These are phyloP conservation scores for Saturnispora halmiae DNA, from an alignment of 805 yeast genomes.

Conservation along the genomic window DNA sequence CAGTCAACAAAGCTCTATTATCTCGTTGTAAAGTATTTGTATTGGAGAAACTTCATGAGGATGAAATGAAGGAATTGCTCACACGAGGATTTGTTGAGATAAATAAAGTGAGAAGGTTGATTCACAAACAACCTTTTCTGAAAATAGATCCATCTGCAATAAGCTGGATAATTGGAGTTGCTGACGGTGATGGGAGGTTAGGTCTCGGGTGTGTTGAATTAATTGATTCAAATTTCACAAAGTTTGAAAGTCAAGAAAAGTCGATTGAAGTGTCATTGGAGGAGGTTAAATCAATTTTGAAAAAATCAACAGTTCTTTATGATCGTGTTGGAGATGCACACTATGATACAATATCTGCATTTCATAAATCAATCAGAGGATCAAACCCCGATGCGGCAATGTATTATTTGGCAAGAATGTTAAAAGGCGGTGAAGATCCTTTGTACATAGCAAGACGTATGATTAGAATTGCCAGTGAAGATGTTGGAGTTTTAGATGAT, in stretches of 20 bases:
- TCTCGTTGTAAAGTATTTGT: conserved; percentile 80
- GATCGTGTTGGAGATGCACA: conserved; percentile 88
- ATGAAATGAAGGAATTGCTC: conserved; percentile 46
- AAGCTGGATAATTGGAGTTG: conserved; percentile 58
- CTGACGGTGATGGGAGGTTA: conserved; percentile 84
- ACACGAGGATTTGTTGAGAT: conserved; percentile 48
- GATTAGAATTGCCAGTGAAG: conserved; percentile 94
- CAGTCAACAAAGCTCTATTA: conserved; percentile 69
- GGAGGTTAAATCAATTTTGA: conserved; percentile 33
- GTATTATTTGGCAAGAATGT: conserved; percentile 80
- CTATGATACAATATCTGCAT: conserved; percentile 91
- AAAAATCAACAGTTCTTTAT: conserved; percentile 52
- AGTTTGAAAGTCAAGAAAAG: background rate
- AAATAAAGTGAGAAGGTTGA: conserved; percentile 49
- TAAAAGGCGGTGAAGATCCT: conserved; percentile 91
- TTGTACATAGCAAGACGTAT: conserved; percentile 80
- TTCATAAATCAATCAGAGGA: conserved; percentile 90
- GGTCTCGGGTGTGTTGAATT: conserved; percentile 77
- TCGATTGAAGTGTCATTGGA: conserved; percentile 32
- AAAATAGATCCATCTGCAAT: conserved; percentile 48
- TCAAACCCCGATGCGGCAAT: conserved; percentile 83
- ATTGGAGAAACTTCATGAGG: conserved; percentile 40
- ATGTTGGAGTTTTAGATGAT: conserved; percentile 80
- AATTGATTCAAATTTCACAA: conserved; percentile 43
- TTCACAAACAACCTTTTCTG: conserved; percentile 41